These are phyloP conservation scores for Euphorbia pulcherrima DNA, from an alignment of 345 rosid genomes.

Conservation along the genomic window DNA sequence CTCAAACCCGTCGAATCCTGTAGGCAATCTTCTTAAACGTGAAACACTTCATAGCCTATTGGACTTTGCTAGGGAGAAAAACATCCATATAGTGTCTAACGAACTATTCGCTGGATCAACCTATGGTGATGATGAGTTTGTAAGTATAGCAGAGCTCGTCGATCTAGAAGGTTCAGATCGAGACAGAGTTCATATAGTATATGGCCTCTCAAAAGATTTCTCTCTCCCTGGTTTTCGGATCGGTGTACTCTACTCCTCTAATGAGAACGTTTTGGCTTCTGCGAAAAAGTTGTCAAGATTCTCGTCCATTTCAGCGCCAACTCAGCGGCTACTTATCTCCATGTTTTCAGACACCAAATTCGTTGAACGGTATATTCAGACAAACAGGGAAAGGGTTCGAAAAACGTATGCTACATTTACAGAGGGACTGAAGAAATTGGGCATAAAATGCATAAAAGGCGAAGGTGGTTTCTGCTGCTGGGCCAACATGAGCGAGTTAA, in stretches of 20 bases:
- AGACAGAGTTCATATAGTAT: slow-evolving; percentile 73
- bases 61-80: slow-evolving; percentile 82
- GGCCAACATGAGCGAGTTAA: slow-evolving; percentile 79
- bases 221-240: slow-evolving; percentile 63
- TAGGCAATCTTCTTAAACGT: slow-evolving; percentile 51
- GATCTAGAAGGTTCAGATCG: slow-evolving; percentile 54
- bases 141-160: slow-evolving; percentile 70
- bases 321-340: slow-evolving; percentile 56
- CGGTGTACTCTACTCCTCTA: slow-evolving; percentile 65
- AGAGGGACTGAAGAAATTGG: slow-evolving; percentile 57
- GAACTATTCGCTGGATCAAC: slow-evolving; percentile 69
- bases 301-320: slow-evolving; percentile 67
- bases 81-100: slow-evolving; percentile 73
- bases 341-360: slow-evolving; percentile 55
- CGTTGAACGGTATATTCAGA: slow-evolving; percentile 40
- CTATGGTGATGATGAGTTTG: slow-evolving; percentile 56
- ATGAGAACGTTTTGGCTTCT: slow-evolving; percentile 53
- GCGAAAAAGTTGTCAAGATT: slow-evolving; percentile 61
- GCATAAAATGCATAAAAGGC: slow-evolving; percentile 55
- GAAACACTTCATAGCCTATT: slow-evolving; percentile 65
- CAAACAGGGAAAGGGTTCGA: slow-evolving; percentile 49
- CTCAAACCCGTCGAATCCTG: slow-evolving; percentile 79
- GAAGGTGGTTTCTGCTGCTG: slow-evolving; percentile 79
- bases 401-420: slow-evolving; percentile 36
- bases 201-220: slow-evolving; percentile 63